Conservation (phyloP, 208 protist genomes). For the Crithidia mellificae region DNA sequence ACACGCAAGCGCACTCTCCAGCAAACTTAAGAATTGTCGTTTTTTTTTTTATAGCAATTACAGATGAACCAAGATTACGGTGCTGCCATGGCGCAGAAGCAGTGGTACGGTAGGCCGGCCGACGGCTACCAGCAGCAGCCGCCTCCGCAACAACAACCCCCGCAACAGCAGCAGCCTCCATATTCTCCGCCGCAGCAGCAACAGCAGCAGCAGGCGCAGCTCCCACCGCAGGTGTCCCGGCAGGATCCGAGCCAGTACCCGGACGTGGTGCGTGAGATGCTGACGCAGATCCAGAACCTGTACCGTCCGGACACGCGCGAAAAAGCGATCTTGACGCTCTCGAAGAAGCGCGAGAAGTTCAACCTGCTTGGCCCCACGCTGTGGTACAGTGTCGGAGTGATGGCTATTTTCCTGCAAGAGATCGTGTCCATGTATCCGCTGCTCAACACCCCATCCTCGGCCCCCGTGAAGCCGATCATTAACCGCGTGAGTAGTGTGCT, state of each 20-base stretch:
- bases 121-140: slow-evolving; percentile 3
- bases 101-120: slow-evolving; percentile 12
- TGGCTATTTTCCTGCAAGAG: slow-evolving; percentile 98
- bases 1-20: too few species aligned
- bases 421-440: slow-evolving; percentile 98
- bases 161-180: slow-evolving; percentile 17
- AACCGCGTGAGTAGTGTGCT: slow-evolving; percentile 98
- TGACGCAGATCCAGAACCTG: slow-evolving; percentile 56
- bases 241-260: slow-evolving; percentile 32
- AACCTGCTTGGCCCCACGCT: slow-evolving; percentile 95
- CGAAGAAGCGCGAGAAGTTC: slow-evolving; percentile 95
- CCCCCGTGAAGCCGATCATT: slow-evolving; percentile 63
- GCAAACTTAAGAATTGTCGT: too few species aligned
- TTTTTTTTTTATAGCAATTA: too few species aligned
- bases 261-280: slow-evolving; percentile 35
- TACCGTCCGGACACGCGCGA: slow-evolving; percentile 86
- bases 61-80: slow-evolving; percentile 18
- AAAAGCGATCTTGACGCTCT: slow-evolving; percentile 92
- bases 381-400: slow-evolving; percentile 98
- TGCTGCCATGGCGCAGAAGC: slow-evolving; percentile 17
- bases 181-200: slow-evolving; percentile 8
- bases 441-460: slow-evolving; percentile 73
- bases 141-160: neutral
- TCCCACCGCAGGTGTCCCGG: slow-evolving; percentile 17
- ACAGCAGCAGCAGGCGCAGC: slow-evolving; percentile 15